Conservation (phyloP, 768 basidiomycete species). For the Tephrocybe rancida region DNA sequence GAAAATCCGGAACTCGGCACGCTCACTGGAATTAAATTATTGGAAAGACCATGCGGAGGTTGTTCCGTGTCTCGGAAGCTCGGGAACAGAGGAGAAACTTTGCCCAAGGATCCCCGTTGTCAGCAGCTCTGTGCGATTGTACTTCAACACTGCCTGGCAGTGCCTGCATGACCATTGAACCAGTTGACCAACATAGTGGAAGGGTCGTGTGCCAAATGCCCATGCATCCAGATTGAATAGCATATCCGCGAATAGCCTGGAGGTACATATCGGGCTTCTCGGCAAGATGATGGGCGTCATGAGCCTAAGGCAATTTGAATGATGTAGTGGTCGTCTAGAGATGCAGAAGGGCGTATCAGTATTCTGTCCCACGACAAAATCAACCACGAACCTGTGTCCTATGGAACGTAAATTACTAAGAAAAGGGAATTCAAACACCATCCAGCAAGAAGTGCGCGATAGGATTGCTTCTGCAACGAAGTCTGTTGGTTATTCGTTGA, state of each 20-base stretch:
- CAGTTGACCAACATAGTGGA: conserved; percentile 13
- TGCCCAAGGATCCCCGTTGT: conserved; percentile 5
- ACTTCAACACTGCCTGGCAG: conserved; percentile 23
- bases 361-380: too few species aligned
- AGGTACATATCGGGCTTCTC: not conserved
- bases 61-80: not conserved
- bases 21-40: not conserved
- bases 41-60: conserved; percentile 3
- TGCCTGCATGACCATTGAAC: conserved; percentile 25
- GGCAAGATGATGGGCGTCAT: not conserved
- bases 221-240: conserved; percentile 15
- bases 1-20: not conserved
- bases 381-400: not conserved
- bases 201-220: conserved; percentile 12
- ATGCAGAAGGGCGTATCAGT: not conserved
- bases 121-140: conserved; percentile 23
- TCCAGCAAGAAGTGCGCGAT: not conserved
- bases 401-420: not conserved
- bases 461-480: too few species aligned
- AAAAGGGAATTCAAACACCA: too few species aligned
- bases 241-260: conserved; percentile 6
- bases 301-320: not conserved
- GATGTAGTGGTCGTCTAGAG: not conserved
- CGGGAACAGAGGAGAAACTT: conserved; percentile 9
- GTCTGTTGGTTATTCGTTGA: too few species aligned